phyloP scores from a whole-genome alignment of 2,329 filamentous ascomycete species.

The Diaporthe vaccinii region DNA sequence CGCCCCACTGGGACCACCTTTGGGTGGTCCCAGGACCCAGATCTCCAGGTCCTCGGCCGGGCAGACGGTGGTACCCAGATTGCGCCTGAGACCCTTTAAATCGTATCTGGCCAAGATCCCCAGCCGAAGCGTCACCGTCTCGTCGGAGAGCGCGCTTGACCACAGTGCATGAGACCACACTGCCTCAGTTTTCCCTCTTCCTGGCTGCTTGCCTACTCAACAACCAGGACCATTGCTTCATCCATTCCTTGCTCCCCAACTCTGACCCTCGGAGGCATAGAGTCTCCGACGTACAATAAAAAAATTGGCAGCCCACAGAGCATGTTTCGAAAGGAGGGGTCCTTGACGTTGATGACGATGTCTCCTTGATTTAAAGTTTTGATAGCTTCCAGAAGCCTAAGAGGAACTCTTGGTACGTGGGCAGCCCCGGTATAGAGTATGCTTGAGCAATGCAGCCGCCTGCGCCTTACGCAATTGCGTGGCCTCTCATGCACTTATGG shows the following conservation, averaged over 20 bases:
- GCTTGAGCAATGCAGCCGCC: background rate
- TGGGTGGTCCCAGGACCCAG: background rate
- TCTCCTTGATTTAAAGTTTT: background rate
- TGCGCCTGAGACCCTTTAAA: constrained; percentile 17
- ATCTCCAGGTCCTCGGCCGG: constrained; percentile 15
- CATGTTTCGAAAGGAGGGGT: constrained; percentile 6
- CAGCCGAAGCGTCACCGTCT: constrained; percentile 6
- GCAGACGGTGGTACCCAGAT: background rate
- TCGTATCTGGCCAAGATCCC: constrained; percentile 20
- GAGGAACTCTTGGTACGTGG: background rate
- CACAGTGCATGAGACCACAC: background rate
- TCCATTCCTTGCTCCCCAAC: background rate
- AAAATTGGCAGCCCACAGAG: background rate
- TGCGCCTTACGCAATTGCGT: background rate
- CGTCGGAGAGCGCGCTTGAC: constrained; percentile 18
- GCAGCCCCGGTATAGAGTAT: background rate
- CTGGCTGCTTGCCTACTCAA: background rate
- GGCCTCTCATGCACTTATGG: constrained; percentile 5
- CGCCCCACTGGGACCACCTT: constrained; percentile 6
- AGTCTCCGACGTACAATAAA: background rate
- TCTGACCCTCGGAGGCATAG: background rate
- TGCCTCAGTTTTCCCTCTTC: background rate
- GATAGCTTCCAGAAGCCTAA: background rate
- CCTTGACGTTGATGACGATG: constrained; percentile 4
- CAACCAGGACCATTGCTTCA: background rate